Conservation (phyloP, 495 filamentous ascomycete species). For the Penicillium longicatenatum region DNA sequence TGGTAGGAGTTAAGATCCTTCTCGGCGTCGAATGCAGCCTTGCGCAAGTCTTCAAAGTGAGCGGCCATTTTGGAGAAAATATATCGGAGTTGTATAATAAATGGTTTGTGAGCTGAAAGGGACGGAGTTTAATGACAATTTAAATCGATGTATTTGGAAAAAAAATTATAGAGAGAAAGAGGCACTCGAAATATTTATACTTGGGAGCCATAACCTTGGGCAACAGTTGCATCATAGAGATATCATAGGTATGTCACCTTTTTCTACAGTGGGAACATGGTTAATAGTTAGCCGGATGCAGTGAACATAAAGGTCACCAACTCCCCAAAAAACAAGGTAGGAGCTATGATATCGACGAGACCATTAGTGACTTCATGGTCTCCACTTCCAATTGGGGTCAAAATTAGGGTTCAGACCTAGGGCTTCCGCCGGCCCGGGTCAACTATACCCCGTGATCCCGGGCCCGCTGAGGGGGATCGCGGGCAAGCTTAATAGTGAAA, state of each 20-base stretch:
- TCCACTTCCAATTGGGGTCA: constrained; percentile 12
- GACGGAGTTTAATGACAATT: background rate
- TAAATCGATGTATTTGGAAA: background rate
- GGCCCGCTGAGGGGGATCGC: constrained; percentile 28
- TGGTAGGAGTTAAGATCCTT: constrained; percentile 55
- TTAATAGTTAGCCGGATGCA: background rate
- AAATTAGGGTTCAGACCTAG: constrained; percentile 36
- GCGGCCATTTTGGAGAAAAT: constrained; percentile 29
- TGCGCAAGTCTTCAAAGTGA: constrained; percentile 38
- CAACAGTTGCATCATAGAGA: constrained; percentile 35
- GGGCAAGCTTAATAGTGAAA: constrained; percentile 4
- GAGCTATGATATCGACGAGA: constrained; percentile 3
- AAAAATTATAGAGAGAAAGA: background rate
- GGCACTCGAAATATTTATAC: background rate
- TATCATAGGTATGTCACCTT: constrained; percentile 45
- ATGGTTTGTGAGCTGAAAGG: background rate
- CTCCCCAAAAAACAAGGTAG: background rate
- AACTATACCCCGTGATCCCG: constrained; percentile 30
- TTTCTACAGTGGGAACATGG: background rate
- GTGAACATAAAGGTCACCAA: background rate
- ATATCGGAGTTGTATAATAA: background rate
- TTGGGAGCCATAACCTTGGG: background rate
- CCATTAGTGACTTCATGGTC: constrained; percentile 27
- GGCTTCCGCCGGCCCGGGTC: constrained; percentile 27
- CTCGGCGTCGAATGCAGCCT: constrained; percentile 48